Conservation (phyloP, 768 basidiomycete species). For the Ramaria sp. region DNA sequence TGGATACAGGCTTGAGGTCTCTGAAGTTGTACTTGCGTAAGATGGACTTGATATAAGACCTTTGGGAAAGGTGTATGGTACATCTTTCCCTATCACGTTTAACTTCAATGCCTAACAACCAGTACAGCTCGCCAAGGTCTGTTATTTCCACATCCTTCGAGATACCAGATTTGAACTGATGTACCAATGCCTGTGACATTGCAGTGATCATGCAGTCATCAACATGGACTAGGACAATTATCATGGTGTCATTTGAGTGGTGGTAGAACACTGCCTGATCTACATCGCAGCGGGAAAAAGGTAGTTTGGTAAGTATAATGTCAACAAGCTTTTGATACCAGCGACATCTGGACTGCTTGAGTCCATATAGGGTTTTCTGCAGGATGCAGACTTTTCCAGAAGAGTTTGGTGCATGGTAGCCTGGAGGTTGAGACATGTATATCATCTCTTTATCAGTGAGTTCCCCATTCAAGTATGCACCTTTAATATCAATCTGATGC, state of each 20-base stretch:
- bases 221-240: conserved; percentile 16
- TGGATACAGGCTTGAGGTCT: not conserved
- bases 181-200: not conserved
- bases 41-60: conserved; percentile 11
- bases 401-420: conserved; percentile 14
- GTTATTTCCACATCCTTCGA: not conserved
- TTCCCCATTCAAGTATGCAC: conserved; percentile 28
- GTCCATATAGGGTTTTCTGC: conserved; percentile 23
- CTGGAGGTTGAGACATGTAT: conserved; percentile 27
- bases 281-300: too few relatives aligned
- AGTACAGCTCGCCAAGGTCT: conserved; percentile 6
- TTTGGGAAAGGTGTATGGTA: conserved; percentile 10
- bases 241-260: too few relatives aligned
- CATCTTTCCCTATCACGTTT: conserved; percentile 7
- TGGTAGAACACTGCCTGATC: too few relatives aligned
- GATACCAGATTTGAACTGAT: not conserved
- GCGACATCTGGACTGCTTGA: conserved; percentile 24
- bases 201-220: conserved; percentile 24
- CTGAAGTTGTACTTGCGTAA: conserved; percentile 2
- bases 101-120: conserved; percentile 26
- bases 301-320: too few relatives aligned
- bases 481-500: conserved; percentile 31
- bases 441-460: conserved; percentile 19
- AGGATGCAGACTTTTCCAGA: conserved; percentile 12
- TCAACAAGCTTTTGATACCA: conserved; percentile 27